Evolutionary conservation across 176 grass and related monocot species (phyloP).

Genomic region (Dendrocalamus sinicus): DNA sequence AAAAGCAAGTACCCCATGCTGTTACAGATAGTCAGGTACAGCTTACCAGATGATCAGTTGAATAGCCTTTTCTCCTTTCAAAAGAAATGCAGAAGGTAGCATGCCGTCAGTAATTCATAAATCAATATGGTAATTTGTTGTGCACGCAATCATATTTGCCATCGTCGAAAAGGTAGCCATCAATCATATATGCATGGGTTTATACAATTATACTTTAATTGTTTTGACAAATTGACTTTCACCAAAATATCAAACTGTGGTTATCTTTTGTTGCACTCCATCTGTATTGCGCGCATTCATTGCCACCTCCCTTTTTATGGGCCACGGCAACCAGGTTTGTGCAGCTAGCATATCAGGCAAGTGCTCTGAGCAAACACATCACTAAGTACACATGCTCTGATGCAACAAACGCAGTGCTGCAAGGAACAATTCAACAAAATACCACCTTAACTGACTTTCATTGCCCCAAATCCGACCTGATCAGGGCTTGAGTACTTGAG

Average conservation of each 20-base stretch:
- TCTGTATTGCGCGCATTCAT: background rate
- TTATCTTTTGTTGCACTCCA: background rate
- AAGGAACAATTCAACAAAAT: conserved; percentile 22
- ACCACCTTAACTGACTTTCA: background rate
- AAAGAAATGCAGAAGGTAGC: background rate
- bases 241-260: background rate
- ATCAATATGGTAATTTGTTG: background rate
- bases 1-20: background rate
- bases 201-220: background rate
- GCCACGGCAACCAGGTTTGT: conserved; percentile 3
- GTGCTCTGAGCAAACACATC: conserved; percentile 22
- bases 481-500: background rate
- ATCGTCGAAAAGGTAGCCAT: background rate
- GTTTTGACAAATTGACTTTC: background rate
- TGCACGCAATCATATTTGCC: background rate
- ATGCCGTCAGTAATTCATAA: background rate
- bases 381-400: background rate
- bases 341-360: background rate
- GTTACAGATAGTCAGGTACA: background rate
- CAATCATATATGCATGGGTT: background rate
- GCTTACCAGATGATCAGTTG: background rate
- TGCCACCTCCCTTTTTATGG: background rate
- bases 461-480: background rate
- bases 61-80: background rate
- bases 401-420: background rate